A percentile compares a stretch with the other conserved stretches of the same genome.
Conservation (phyloP, 805 yeast species). For the Wickerhamomyces mucosus region DNA sequence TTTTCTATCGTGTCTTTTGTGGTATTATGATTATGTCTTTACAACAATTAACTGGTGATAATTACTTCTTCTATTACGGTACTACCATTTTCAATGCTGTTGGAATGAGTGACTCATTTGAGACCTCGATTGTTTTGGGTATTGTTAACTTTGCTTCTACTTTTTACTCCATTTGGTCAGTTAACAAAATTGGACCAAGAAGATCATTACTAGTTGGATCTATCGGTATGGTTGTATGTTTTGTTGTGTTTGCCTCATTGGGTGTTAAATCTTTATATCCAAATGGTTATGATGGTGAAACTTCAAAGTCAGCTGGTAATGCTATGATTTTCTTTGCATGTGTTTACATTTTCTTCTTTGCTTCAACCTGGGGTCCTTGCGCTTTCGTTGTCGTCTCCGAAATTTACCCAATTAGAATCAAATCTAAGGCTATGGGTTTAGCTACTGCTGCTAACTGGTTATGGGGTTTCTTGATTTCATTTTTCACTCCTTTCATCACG, state of each 20-base stretch:
- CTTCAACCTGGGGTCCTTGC: conserved; percentile 68
- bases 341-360: conserved; percentile 62
- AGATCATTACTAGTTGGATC: conserved; percentile 39
- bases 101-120: conserved; percentile 47
- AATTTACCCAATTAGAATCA: conserved; percentile 64
- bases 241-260: conserved; percentile 43
- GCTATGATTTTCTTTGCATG: conserved; percentile 65
- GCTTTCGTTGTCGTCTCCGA: conserved; percentile 58
- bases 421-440: conserved; percentile 46
- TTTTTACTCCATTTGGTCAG: conserved; percentile 37
- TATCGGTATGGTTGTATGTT: conserved; percentile 36
- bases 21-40: conserved; percentile 51
- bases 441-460: conserved; percentile 56
- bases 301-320: conserved; percentile 49
- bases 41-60: conserved; percentile 61
- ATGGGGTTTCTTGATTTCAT: conserved; percentile 60
- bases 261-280: conserved; percentile 42
- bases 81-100: conserved; percentile 53
- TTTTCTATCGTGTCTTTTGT: conserved; percentile 33
- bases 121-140: conserved; percentile 51
- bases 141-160: conserved; percentile 52
- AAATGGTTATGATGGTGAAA: conserved; percentile 34
- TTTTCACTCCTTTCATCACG: conserved; percentile 65
- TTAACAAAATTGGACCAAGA: conserved; percentile 48
- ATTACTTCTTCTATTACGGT: conserved; percentile 61